Base-by-base conservation (phyloP, 1,139 yeast genomes). In the Saccharomycopsis hybrid region DNA sequence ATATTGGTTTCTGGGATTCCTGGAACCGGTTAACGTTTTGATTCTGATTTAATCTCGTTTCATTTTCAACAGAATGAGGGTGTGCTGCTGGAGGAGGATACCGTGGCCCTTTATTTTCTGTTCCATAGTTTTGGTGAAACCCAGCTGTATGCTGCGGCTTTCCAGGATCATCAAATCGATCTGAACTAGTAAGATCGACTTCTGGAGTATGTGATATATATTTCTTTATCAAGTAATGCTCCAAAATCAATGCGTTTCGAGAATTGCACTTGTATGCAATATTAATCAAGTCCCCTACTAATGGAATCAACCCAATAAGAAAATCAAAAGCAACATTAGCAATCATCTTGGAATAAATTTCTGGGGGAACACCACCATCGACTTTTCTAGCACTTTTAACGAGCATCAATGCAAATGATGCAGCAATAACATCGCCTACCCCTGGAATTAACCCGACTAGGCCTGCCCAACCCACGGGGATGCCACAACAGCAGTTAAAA, bases 211-310 rank as follows among this genome's bases (percentile, higher is more conserved):
- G n/a, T n/a, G n/a, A n/a, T n/a, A n/a, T n/a, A n/a, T n/a, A n/a
- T n/a, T 32, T 39, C 5, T 46, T 36, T 7, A 44, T 29, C 56
- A 80, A 64, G 54, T 74, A 65, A 51, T 70, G 68, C 59, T 82
- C 86, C 57, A 81, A 65, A 52, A 80, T 58, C 29, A 80, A 68
- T 54, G 78, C 76, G 61, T 83, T 83, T 53, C 89, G 66, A 38
- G 84, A 78, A 57, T 81, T 82, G 53, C 85, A 74, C 63, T 81
- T 80, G 65, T 81, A 83, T 42, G 80, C 68, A 32, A 83, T 77
- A 54, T 76, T 76, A 52, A 78, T 69, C 46, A 81, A 66, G 58
- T 77, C 83, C 2, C 90, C 89, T 11, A 82, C 74, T 31, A 82
- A 52, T 1, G 89, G 89, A 45, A 80, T 74, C 58, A 83, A 67